Conservation (phyloP, 352 stramenopile species). For the Phytophthora fragariae region DNA sequence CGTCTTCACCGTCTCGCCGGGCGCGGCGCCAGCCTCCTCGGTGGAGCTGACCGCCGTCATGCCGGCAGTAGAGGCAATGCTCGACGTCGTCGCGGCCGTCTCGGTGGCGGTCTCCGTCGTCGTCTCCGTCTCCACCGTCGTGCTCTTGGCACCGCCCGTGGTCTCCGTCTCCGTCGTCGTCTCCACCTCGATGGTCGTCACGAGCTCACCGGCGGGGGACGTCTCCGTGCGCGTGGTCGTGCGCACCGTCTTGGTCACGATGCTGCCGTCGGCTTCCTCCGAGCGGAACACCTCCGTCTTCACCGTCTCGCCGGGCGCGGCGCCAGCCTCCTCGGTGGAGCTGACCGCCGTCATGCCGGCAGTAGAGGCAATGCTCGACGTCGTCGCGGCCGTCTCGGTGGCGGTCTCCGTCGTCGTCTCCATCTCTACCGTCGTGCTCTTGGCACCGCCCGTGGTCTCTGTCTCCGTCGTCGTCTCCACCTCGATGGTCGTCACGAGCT, state of each 20-base stretch:
- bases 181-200: no score
- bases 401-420: conserved; percentile 9
- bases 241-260: conserved; percentile 6
- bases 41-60: neutral
- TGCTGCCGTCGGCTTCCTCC: conserved; percentile 1
- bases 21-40: no score
- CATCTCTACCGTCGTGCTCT: conserved; percentile 2
- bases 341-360: conserved; percentile 7
- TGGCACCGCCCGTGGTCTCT: neutral
- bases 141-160: no score
- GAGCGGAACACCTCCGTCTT: conserved; percentile 14
- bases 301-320: conserved; percentile 4
- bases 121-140: no score
- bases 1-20: no score
- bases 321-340: conserved; percentile 7
- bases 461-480: no score
- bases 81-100: no score
- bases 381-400: conserved; percentile 5
- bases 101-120: no score
- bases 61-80: no score
- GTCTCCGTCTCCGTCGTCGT: neutral
- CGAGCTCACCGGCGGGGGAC: no score
- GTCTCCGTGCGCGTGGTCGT: neutral
- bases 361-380: conserved; percentile 2
- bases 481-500: no score